phyloP scores from a whole-genome alignment of 192 early-diverging fungal species.

The Coemansia sp. region DNA sequence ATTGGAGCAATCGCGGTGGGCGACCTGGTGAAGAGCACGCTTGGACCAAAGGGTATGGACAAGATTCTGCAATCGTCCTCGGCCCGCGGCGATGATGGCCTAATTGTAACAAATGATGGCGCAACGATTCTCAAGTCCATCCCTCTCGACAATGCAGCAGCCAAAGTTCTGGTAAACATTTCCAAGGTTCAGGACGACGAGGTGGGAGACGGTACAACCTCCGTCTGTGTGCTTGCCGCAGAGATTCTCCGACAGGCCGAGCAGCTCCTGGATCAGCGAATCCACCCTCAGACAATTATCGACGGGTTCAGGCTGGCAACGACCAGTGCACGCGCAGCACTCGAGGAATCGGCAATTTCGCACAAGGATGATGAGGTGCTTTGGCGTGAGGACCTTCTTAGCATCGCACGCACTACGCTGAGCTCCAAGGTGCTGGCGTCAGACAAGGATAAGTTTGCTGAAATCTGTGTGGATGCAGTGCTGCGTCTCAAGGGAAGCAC shows the following conservation, averaged over 20 bases:
- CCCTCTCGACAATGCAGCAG: slow-evolving; percentile 96
- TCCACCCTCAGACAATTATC: slow-evolving; percentile 97
- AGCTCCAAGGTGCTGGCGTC: slow-evolving; percentile 95
- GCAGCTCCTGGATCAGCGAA: slow-evolving; percentile 87
- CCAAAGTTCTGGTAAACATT: slow-evolving; percentile 97
- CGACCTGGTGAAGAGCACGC: slow-evolving; percentile 96
- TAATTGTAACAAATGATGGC: slow-evolving; percentile 97
- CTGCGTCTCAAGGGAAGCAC: slow-evolving; percentile 94
- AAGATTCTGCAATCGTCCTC: slow-evolving; percentile 93
- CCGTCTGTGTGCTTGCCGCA: slow-evolving; percentile 95
- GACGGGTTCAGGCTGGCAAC: slow-evolving; percentile 93
- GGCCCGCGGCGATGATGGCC: slow-evolving; percentile 65
- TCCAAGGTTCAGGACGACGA: slow-evolving; percentile 99
- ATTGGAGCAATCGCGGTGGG: slow-evolving; percentile 99
- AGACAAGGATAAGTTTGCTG: slow-evolving; percentile 96
- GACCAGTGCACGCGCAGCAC: slow-evolving; percentile 77
- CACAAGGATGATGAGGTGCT: slow-evolving; percentile 68
- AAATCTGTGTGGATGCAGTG: slow-evolving; percentile 96
- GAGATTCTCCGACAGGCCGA: slow-evolving; percentile 96
- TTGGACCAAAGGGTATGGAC: slow-evolving; percentile 99
- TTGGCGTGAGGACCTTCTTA: slow-evolving; percentile 90
- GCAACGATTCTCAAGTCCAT: slow-evolving; percentile 99
- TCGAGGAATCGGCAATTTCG: slow-evolving; percentile 81
- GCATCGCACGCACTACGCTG: slow-evolving; percentile 97
- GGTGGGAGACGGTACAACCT: slow-evolving; percentile 99